phyloP scores from a whole-genome alignment of 805 yeast species.

The Pachysolen tannophilus region DNA sequence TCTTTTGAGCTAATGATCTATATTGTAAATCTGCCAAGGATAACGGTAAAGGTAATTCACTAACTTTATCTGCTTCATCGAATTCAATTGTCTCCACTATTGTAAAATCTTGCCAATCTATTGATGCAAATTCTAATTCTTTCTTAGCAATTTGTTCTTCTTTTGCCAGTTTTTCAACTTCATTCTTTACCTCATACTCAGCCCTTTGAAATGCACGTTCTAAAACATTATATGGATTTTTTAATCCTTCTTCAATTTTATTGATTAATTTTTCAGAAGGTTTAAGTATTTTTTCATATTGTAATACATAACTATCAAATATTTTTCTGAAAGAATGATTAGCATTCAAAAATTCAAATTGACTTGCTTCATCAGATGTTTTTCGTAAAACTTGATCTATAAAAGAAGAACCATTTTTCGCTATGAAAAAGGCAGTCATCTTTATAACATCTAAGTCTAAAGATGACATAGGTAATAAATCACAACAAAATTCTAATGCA shows the following conservation, averaged over 20 bases:
- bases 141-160: slow-evolving; percentile 27
- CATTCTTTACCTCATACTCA: slow-evolving; percentile 31
- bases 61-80: slow-evolving; percentile 48
- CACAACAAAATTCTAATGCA: slow-evolving; percentile 20
- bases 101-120: slow-evolving; percentile 83
- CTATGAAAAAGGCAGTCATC: slow-evolving; percentile 61
- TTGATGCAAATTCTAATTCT: slow-evolving; percentile 55
- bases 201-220: slow-evolving; percentile 49
- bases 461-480: slow-evolving; percentile 37
- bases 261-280: slow-evolving; percentile 15
- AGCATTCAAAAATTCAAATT: slow-evolving; percentile 59
- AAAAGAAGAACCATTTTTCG: slow-evolving; percentile 46
- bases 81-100: slow-evolving; percentile 65
- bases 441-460: slow-evolving; percentile 65
- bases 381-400: slow-evolving; percentile 30
- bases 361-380: slow-evolving; percentile 31
- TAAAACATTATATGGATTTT: slow-evolving; percentile 29
- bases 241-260: slow-evolving; percentile 19
- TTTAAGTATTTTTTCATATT: slow-evolving; percentile 38
- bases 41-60: slow-evolving; percentile 49
- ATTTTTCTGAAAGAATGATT: slow-evolving; percentile 52
- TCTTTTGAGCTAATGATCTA: slow-evolving; percentile 50
- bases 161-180: slow-evolving; percentile 22
- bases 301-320: slow-evolving; percentile 42
- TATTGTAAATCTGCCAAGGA: slow-evolving; percentile 50